Conservation (phyloP, 345 rosid species). For the Trapa bicornis region DNA sequence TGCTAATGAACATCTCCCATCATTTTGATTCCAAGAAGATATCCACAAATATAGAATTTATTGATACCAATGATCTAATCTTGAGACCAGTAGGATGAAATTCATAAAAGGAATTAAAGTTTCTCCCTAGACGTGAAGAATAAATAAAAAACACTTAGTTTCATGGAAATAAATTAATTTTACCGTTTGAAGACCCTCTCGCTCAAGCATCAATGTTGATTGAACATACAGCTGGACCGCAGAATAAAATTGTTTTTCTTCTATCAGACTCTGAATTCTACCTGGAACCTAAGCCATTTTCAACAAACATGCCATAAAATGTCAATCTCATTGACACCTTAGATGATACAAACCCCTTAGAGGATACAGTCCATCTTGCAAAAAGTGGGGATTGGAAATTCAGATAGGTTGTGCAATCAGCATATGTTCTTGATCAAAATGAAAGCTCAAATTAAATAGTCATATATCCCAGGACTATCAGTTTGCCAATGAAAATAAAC, state of each 20-base stretch:
- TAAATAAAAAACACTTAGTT: not conserved
- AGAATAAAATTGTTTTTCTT: conserved; percentile 80
- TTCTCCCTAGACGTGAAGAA: not conserved
- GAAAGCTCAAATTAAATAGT: not conserved
- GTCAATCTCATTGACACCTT: not conserved
- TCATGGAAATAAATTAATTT: conserved; percentile 10
- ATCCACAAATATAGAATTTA: not conserved
- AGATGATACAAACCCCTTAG: not conserved
- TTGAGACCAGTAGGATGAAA: not conserved
- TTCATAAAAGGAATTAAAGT: not conserved
- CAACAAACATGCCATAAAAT: conserved; percentile 1
- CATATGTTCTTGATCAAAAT: not conserved
- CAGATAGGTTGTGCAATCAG: not conserved
- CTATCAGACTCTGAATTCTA: conserved; percentile 78
- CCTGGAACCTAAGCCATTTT: conserved; percentile 54
- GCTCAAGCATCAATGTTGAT: conserved; percentile 85
- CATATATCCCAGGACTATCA: not conserved
- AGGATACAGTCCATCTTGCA: not conserved
- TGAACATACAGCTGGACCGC: conserved; percentile 80
- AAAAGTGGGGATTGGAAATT: not conserved
- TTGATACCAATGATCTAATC: not conserved
- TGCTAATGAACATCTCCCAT: not conserved
- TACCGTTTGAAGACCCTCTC: conserved; percentile 96
- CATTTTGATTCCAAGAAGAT: not conserved
- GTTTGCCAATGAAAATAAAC: not conserved